phyloP scores from a whole-genome alignment of 805 yeast species.

The Nadsonia fulvescens region DNA sequence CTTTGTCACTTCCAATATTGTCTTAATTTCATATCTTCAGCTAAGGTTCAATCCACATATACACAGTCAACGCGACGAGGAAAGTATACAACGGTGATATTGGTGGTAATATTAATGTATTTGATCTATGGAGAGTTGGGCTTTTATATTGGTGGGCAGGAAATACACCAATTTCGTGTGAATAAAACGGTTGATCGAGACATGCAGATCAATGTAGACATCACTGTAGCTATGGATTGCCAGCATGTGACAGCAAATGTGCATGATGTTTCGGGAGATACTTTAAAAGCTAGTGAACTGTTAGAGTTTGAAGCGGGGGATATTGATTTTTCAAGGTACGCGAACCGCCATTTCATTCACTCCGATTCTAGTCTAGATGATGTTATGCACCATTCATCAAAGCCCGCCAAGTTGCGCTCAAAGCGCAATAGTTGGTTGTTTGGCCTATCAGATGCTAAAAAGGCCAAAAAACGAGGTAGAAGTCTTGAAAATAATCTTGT shows the following conservation, averaged over 20 bases:
- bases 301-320: constrained; percentile 48
- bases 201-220: constrained; percentile 57
- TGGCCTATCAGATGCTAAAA: constrained; percentile 3
- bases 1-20: constrained; percentile 2
- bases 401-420: no score
- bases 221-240: constrained; percentile 76
- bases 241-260: constrained; percentile 55
- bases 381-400: no score
- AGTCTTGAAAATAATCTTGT: background rate
- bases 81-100: constrained; percentile 49
- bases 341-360: no score
- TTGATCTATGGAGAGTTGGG: constrained; percentile 76
- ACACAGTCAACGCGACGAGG: constrained; percentile 63
- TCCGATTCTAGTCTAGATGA: no score
- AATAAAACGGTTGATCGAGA: constrained; percentile 40
- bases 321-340: constrained; percentile 7
- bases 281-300: constrained; percentile 59
- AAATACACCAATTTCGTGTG: constrained; percentile 62
- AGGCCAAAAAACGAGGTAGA: constrained; percentile 1
- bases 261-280: constrained; percentile 59
- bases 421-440: constrained; percentile 2
- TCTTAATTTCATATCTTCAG: constrained; percentile 17
- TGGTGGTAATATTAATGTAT: constrained; percentile 43
- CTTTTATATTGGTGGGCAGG: constrained; percentile 63
- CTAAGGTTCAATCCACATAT: constrained; percentile 54